Evolutionary conservation across 305 asterid genomes (phyloP).

Genomic region (Fraxinus ornus): DNA sequence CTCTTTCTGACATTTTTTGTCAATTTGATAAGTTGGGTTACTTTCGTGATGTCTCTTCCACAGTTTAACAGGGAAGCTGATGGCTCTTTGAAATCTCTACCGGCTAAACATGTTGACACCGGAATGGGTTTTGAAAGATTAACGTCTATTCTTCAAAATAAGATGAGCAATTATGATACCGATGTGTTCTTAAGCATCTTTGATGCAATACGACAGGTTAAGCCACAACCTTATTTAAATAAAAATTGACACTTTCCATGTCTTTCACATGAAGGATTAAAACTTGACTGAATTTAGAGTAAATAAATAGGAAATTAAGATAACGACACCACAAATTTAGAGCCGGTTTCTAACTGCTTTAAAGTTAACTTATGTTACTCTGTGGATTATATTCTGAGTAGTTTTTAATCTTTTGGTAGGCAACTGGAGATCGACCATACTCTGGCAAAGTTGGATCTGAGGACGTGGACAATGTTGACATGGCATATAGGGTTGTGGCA

Average conservation of each 20-base stretch:
- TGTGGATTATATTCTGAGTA: conserved; percentile 22
- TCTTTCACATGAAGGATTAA: background rate
- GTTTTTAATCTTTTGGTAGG: conserved; percentile 38
- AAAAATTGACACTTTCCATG: background rate
- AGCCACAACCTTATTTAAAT: background rate
- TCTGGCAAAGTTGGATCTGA: conserved; percentile 85
- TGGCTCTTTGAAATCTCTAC: conserved; percentile 80
- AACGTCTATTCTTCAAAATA: conserved; percentile 85
- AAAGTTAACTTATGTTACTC: background rate
- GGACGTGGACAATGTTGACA: conserved; percentile 78
- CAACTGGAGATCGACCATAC: conserved; percentile 72
- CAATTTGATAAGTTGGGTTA: background rate
- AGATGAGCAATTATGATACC: conserved; percentile 97
- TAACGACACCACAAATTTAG: background rate
- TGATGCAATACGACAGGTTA: conserved; percentile 77
- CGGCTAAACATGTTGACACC: conserved; percentile 92
- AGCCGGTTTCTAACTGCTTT: conserved; percentile 3
- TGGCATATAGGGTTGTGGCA: conserved; percentile 98
- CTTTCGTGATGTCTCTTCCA: conserved; percentile 16
- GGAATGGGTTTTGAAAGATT: conserved; percentile 97
- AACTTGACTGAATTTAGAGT: conserved; percentile 1
- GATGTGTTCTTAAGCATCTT: conserved; percentile 87
- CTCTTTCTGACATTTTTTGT: background rate
- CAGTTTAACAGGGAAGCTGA: conserved; percentile 95
- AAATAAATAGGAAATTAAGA: background rate